Evolutionary conservation across 805 yeast genomes (phyloP).

Genomic region (Lipomyces spencermartinsiae): DNA sequence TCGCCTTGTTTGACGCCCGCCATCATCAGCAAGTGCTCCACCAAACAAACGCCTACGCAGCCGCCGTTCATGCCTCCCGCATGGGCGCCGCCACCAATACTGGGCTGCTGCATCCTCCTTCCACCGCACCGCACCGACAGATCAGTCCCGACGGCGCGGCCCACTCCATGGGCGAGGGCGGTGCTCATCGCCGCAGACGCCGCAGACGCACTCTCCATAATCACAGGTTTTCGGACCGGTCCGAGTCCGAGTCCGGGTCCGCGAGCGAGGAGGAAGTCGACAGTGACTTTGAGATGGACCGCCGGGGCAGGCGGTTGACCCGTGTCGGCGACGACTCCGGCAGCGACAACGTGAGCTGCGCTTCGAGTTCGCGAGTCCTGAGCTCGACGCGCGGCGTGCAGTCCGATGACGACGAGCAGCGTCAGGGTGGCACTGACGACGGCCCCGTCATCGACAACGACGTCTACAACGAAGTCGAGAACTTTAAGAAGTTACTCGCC

Average conservation of each 20-base stretch:
- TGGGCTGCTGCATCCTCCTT: neutral
- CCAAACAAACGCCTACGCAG: neutral
- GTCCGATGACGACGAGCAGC: constrained; percentile 12
- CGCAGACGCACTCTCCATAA: constrained; percentile 18
- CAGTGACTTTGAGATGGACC: constrained; percentile 6
- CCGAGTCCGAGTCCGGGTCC: constrained; percentile 16
- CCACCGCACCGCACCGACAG: neutral
- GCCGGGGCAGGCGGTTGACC: constrained; percentile 22
- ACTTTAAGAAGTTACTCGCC: constrained; percentile 20
- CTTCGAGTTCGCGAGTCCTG: constrained; percentile 18
- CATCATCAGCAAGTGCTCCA: neutral
- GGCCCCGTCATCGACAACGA: neutral
- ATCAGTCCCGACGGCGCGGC: neutral
- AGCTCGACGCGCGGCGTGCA: constrained; percentile 18
- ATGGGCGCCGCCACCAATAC: neutral
- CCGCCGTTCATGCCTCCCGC: neutral
- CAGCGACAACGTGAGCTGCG: constrained; percentile 7
- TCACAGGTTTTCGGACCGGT: constrained; percentile 29
- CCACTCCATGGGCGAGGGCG: neutral
- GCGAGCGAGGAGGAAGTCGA: neutral
- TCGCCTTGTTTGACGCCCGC: constrained; percentile 24
- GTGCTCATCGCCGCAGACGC: constrained; percentile 3
- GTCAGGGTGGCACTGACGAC: neutral
- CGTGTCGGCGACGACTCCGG: constrained; percentile 20
- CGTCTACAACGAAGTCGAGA: constrained; percentile 23